Evolutionary conservation across 371 early-diverging fungal species (phyloP).

Genomic region (Rhizopus microsporus): DNA sequence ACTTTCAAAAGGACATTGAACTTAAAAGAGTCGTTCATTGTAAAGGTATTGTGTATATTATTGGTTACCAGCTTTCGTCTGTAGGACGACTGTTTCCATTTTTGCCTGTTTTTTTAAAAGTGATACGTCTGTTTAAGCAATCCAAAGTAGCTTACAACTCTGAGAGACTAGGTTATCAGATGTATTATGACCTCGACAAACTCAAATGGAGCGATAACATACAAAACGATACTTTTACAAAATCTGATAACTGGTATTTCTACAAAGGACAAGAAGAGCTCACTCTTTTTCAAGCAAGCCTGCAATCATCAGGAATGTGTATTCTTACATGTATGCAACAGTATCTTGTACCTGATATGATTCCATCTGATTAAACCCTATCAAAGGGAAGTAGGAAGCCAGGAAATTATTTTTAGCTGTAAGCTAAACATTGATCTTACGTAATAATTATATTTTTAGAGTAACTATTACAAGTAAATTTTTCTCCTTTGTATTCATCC

Average conservation of each 20-base stretch:
- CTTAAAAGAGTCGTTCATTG: not conserved
- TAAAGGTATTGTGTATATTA: slow-evolving; percentile 46
- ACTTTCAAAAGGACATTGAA: not conserved
- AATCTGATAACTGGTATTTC: slow-evolving; percentile 46
- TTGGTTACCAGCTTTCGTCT: slow-evolving; percentile 40
- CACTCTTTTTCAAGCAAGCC: slow-evolving; percentile 34
- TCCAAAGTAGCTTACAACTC: slow-evolving; percentile 42
- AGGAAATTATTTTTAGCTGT: not conserved
- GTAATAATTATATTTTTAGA: too few species aligned
- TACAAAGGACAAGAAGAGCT: slow-evolving; percentile 45
- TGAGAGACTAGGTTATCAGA: slow-evolving; percentile 41
- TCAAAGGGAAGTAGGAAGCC: not conserved
- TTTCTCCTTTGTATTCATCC: too few species aligned
- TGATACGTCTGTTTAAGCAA: slow-evolving; percentile 50
- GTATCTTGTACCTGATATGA: slow-evolving; percentile 17
- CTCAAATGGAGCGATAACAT: slow-evolving; percentile 38
- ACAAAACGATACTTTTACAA: slow-evolving; percentile 50
- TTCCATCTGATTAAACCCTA: slow-evolving; percentile 13
- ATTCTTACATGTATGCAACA: slow-evolving; percentile 39
- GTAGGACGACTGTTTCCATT: slow-evolving; percentile 47
- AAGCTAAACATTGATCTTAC: not conserved
- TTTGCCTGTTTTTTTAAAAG: slow-evolving; percentile 47
- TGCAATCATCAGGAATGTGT: slow-evolving; percentile 37
- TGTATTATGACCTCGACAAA: slow-evolving; percentile 43
- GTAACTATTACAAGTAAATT: too few species aligned